Evolutionary conservation across 441 rosid genomes (phyloP).

Genomic region (Gossypium davidsonii): DNA sequence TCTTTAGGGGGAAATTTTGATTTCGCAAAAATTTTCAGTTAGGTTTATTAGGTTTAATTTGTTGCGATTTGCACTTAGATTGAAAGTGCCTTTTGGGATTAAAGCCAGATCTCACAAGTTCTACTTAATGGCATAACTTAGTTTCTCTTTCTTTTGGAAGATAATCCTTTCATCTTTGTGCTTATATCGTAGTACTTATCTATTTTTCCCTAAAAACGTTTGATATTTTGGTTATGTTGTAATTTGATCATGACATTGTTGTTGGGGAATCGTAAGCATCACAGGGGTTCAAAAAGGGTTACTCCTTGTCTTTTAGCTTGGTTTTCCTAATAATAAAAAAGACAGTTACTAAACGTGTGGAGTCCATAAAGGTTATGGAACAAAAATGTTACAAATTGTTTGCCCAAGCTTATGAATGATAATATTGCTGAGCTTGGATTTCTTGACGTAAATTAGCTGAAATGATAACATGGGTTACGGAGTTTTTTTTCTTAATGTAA

Average conservation of each 20-base stretch:
- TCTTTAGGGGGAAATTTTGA: neutral
- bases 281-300: neutral
- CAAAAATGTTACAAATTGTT: neutral
- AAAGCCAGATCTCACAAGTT: slow-evolving; percentile 7
- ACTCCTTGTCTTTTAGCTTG: neutral
- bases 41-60: neutral
- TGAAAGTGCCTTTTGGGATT: slow-evolving; percentile 7
- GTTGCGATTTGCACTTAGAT: slow-evolving; percentile 4
- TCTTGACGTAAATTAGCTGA: neutral
- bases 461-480: too few species aligned
- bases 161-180: too few species aligned
- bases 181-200: too few species aligned
- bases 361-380: neutral
- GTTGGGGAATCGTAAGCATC: neutral
- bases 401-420: neutral
- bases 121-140: neutral
- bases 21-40: neutral
- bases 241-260: neutral
- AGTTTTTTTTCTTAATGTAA: neutral
- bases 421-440: neutral
- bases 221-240: slow-evolving; percentile 8
- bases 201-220: neutral
- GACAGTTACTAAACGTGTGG: neutral
- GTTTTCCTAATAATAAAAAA: neutral
- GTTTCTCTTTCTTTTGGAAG: neutral